phyloP scores from a whole-genome alignment of 768 basidiomycete genomes.

The Macrocybe gigantea region DNA sequence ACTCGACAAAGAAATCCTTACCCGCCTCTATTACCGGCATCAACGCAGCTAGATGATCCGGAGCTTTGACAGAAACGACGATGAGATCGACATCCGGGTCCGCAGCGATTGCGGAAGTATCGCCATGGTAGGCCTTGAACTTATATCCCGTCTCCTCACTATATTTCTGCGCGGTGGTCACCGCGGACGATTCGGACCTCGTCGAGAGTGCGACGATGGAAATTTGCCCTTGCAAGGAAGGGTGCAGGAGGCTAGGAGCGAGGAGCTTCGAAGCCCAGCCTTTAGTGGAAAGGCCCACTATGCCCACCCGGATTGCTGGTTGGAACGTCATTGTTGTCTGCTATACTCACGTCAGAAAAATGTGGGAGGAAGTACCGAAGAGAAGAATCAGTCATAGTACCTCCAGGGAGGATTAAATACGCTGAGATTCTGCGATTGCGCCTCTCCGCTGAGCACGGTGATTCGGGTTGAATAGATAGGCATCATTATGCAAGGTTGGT shows the following conservation, averaged over 20 bases:
- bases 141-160: slow-evolving; percentile 14
- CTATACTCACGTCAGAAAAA: no score
- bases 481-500: no score
- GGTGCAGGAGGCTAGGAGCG: slow-evolving; percentile 17
- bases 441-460: no score
- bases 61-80: slow-evolving; percentile 25
- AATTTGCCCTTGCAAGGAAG: slow-evolving; percentile 16
- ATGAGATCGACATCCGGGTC: slow-evolving; percentile 33
- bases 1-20: slow-evolving; percentile 35
- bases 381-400: no score
- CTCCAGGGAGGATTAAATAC: no score
- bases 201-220: slow-evolving; percentile 29
- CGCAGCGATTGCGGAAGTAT: slow-evolving; percentile 19
- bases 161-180: slow-evolving; percentile 24
- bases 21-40: slow-evolving; percentile 28
- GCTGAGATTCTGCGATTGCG: no score
- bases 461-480: no score
- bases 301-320: slow-evolving; percentile 13
- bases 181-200: slow-evolving; percentile 20
- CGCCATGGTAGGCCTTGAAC: slow-evolving; percentile 28
- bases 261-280: slow-evolving; percentile 25
- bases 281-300: slow-evolving; percentile 26
- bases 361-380: no score
- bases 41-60: slow-evolving; percentile 21
- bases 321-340: no score